Evolutionary conservation across 257 asterid species (phyloP), one percentile per base, ranked within the genome.

Genomic region (Penstemon barbatus): DNA sequence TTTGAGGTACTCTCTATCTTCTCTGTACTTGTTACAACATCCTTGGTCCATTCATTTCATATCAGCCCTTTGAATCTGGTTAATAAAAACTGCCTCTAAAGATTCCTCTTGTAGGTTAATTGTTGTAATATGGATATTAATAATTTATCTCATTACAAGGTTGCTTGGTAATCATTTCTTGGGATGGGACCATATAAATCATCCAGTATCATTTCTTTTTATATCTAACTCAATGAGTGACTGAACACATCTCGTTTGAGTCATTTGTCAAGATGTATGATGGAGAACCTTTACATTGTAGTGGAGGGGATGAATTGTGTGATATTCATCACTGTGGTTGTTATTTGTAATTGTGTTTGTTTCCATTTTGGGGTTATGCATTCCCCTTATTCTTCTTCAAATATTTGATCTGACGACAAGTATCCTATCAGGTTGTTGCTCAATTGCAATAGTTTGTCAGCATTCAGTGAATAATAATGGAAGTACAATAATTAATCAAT

Each of bases 1-100:
- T 94, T 94, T 83, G 97, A 93, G 97, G 99, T 93, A 79, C 72
- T 65, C 41, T 64, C 25, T 73, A 11, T 52, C 51, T 60, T 52
- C 10, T 46, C 57, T 19, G 18, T 6, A 33, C 50, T 57, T 59
- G 54, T 37, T 61, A 7, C 42, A 42, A 38, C 51, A 63, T 9
- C 64, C 7, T n/a, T 63, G 43, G 10, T 3, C 65, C 25, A 40
- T 7, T 25, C 11, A 8, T 5, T 61, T 45, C 33, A 25, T 54
- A 39, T 72, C 25, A 19, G 42, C n/a, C 55, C 18, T 8, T 15
- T 45, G 43, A 1, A 37, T 45, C 25, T 37, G 59, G 60, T 63
- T 55, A 41, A 37, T 19, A 69, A n/a, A 57, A 44, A 19, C 58
- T 9, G 40, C 37, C 2, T 18, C 37, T 25, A n/a, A 44, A 52